These are phyloP conservation scores for Suillus bovinus DNA, from an alignment of 768 basidiomycete genomes.

Conservation along the genomic window DNA sequence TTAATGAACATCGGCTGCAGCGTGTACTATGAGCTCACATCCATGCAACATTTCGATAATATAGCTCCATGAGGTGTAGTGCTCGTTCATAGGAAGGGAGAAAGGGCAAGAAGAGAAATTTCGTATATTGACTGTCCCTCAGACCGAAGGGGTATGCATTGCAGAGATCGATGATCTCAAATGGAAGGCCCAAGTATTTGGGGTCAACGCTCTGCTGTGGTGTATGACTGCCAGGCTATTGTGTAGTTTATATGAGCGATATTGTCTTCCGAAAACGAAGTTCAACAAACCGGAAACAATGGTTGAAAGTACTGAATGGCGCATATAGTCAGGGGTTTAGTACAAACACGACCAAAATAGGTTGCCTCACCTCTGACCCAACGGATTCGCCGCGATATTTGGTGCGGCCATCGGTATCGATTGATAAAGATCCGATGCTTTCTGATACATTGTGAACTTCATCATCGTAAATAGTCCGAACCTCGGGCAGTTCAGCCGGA, in stretches of 20 bases:
- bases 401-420: slow-evolving; percentile 48
- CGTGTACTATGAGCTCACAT: slow-evolving; percentile 37
- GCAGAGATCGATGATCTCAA: slow-evolving; percentile 44
- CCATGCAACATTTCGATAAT: slow-evolving; percentile 47
- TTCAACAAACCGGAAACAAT: slow-evolving; percentile 24
- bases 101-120: slow-evolving; percentile 38
- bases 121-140: slow-evolving; percentile 39
- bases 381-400: slow-evolving; percentile 53
- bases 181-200: slow-evolving; percentile 37
- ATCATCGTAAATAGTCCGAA: slow-evolving; percentile 22
- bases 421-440: slow-evolving; percentile 48
- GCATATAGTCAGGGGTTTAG: slow-evolving; percentile 3
- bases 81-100: slow-evolving; percentile 43
- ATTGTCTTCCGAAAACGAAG: slow-evolving; percentile 1
- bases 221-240: slow-evolving; percentile 11
- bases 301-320: slow-evolving; percentile 40
- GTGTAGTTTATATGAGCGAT: slow-evolving; percentile 14
- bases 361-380: slow-evolving; percentile 45
- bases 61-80: slow-evolving; percentile 40
- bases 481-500: slow-evolving; percentile 13
- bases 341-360: not conserved
- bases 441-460: slow-evolving; percentile 34
- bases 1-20: slow-evolving; percentile 2
- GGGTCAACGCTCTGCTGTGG: slow-evolving; percentile 15
- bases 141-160: slow-evolving; percentile 52